Conservation (phyloP, 129 eudicot species). For the Daucus carota region DNA sequence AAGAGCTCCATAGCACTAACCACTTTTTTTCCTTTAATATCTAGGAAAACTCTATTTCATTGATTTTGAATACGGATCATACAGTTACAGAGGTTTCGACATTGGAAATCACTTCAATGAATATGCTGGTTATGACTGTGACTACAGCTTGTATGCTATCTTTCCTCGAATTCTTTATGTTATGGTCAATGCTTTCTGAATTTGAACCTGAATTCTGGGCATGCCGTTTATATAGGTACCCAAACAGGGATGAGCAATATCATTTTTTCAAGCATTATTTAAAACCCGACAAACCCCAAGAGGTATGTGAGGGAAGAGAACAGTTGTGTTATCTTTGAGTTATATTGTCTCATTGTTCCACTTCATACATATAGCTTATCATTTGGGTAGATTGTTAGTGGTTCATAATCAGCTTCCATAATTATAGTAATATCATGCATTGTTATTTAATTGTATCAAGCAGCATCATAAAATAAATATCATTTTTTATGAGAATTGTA, state of each 20-base stretch:
- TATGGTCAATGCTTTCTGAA: not conserved
- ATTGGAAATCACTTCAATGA: constrained; percentile 97
- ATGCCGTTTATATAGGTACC: constrained; percentile 50
- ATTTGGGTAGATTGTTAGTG: not conserved
- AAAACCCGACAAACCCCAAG: constrained; percentile 54
- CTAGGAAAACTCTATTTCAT: constrained; percentile 84
- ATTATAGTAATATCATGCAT: no score
- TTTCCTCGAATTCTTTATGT: constrained; percentile 1
- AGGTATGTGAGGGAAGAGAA: constrained; percentile 31
- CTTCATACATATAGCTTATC: not conserved
- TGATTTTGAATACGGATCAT: constrained; percentile 95
- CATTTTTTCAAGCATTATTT: constrained; percentile 92
- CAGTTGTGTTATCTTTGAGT: not conserved
- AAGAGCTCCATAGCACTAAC: constrained; percentile 1
- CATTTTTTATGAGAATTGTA: not conserved
- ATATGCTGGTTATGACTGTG: constrained; percentile 97
- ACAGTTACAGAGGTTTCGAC: constrained; percentile 94
- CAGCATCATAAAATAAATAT: not conserved
- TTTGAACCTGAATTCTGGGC: not conserved
- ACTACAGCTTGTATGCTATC: constrained; percentile 73
- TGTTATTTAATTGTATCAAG: no score
- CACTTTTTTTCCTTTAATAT: constrained; percentile 13
- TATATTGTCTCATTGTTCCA: not conserved
- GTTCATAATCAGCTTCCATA: not conserved
- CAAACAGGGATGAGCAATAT: constrained; percentile 76